Evolutionary conservation across 805 yeast species (phyloP).

Genomic region (Yamadazyma scolyti): DNA sequence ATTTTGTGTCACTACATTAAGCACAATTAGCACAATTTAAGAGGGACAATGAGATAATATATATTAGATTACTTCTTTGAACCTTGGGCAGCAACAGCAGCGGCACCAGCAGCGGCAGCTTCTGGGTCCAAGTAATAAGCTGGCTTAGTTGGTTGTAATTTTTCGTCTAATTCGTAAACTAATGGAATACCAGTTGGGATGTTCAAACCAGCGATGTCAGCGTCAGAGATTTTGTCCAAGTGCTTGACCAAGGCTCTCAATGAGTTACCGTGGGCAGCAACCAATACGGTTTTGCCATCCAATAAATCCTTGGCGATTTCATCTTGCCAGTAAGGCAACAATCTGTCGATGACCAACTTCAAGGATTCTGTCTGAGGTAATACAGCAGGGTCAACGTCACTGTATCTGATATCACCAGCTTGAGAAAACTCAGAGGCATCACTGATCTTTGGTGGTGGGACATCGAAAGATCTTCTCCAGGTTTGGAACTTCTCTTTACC

Average conservation of each 20-base stretch:
- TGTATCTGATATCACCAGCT: constrained; percentile 80
- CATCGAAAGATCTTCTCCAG: constrained; percentile 96
- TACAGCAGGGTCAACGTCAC: constrained; percentile 75
- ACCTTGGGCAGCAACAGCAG: constrained; percentile 98
- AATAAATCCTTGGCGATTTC: constrained; percentile 80
- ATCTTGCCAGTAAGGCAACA: constrained; percentile 96
- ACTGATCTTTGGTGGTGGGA: constrained; percentile 89
- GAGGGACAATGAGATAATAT: too few relatives aligned
- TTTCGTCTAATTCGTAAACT: constrained; percentile 88
- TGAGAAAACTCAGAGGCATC: constrained; percentile 81
- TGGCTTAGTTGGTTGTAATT: constrained; percentile 85
- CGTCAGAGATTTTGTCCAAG: constrained; percentile 90
- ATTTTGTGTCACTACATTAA: neutral
- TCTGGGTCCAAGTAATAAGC: constrained; percentile 98
- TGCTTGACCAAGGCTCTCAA: constrained; percentile 94
- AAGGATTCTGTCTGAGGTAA: constrained; percentile 94
- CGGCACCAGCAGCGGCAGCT: constrained; percentile 99
- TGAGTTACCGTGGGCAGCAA: constrained; percentile 99
- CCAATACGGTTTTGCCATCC: constrained; percentile 82
- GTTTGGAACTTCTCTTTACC: constrained; percentile 93
- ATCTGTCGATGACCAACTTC: constrained; percentile 91
- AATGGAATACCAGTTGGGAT: constrained; percentile 98
- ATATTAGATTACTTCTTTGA: constrained; percentile 27
- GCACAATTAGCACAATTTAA: too few relatives aligned
- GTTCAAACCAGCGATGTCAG: constrained; percentile 88